A percentile compares a stretch with the other conserved stretches of the same genome.
Evolutionary conservation across 495 filamentous ascomycete genomes (phyloP).

Genomic region (Hypoxylon intermedium): DNA sequence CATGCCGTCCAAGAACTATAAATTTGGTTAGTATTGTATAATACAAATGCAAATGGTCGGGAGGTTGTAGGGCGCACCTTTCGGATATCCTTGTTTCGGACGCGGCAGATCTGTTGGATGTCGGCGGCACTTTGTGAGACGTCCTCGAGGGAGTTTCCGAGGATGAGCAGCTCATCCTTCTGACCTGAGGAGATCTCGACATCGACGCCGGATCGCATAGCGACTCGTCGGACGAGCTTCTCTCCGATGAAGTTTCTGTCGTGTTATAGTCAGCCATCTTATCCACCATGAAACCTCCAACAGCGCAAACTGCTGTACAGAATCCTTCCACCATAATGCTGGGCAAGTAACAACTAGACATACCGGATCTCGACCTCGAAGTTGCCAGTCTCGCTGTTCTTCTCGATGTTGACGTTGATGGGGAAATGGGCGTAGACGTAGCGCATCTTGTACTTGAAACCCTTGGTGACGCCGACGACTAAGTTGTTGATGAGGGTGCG

Average conservation of each 20-base stretch:
- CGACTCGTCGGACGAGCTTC: slow-evolving; percentile 95
- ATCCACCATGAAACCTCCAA: background rate
- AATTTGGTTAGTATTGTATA: slow-evolving; percentile 43
- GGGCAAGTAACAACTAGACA: slow-evolving; percentile 42
- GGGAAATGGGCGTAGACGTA: slow-evolving; percentile 99
- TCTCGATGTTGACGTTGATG: slow-evolving; percentile 99
- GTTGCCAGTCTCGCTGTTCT: slow-evolving; percentile 88
- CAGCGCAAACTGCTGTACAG: background rate
- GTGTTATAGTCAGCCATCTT: slow-evolving; percentile 12
- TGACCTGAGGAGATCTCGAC: slow-evolving; percentile 85
- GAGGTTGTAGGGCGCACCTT: slow-evolving; percentile 66
- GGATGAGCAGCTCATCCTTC: slow-evolving; percentile 95
- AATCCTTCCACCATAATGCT: too few relatives aligned
- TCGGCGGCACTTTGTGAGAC: slow-evolving; percentile 98
- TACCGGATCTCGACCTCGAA: slow-evolving; percentile 97
- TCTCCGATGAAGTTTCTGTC: slow-evolving; percentile 98
- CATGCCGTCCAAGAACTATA: slow-evolving; percentile 97
- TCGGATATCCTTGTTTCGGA: slow-evolving; percentile 99
- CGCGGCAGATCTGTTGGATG: slow-evolving; percentile 98
- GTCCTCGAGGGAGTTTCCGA: slow-evolving; percentile 92
- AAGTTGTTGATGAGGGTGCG: slow-evolving; percentile 96
- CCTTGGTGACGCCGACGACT: slow-evolving; percentile 96
- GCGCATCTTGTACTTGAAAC: slow-evolving; percentile 99
- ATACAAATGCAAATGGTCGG: background rate
- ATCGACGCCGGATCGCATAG: slow-evolving; percentile 87